Evolutionary conservation across 129 eudicot species (phyloP).

Genomic region (Tagetes erecta): DNA sequence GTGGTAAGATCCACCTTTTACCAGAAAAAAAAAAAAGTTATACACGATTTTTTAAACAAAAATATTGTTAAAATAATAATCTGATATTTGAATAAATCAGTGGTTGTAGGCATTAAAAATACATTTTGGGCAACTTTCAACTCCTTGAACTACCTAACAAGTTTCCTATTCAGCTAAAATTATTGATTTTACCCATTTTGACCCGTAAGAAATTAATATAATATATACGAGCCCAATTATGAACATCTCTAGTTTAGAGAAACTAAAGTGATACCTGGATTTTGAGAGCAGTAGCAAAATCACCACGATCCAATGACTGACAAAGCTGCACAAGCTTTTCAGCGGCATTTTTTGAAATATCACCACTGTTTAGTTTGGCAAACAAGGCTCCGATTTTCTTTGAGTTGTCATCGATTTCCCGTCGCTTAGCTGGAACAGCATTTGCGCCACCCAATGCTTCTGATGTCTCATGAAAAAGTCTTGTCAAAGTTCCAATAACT

Average conservation of each 20-base stretch:
- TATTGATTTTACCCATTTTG: neutral
- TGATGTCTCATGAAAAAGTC: conserved; percentile 88
- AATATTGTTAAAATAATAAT: neutral
- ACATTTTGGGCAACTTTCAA: neutral
- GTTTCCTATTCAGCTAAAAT: neutral
- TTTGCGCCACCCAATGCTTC: conserved; percentile 82
- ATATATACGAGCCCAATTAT: neutral
- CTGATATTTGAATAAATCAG: neutral
- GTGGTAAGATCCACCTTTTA: conserved; percentile 80
- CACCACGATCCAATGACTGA: conserved; percentile 85
- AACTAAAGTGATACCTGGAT: conserved; percentile 57
- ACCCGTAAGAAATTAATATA: neutral
- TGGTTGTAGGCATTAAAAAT: neutral
- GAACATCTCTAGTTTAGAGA: neutral
- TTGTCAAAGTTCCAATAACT: conserved; percentile 76
- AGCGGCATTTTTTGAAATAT: conserved; percentile 79
- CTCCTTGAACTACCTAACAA: neutral
- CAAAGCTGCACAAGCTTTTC: conserved; percentile 94
- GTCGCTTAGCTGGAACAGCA: conserved; percentile 76
- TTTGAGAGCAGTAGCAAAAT: conserved; percentile 73
- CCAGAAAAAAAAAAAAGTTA: neutral
- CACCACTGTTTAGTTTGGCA: conserved; percentile 75
- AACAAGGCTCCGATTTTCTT: conserved; percentile 87
- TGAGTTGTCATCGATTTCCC: conserved; percentile 93
- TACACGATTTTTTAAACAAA: neutral